Percentiles rank a stretch among this genome's conserved stretches.
Evolutionary conservation across 371 early-diverging fungal species (phyloP).

Genomic region (Mucor sp.): DNA sequence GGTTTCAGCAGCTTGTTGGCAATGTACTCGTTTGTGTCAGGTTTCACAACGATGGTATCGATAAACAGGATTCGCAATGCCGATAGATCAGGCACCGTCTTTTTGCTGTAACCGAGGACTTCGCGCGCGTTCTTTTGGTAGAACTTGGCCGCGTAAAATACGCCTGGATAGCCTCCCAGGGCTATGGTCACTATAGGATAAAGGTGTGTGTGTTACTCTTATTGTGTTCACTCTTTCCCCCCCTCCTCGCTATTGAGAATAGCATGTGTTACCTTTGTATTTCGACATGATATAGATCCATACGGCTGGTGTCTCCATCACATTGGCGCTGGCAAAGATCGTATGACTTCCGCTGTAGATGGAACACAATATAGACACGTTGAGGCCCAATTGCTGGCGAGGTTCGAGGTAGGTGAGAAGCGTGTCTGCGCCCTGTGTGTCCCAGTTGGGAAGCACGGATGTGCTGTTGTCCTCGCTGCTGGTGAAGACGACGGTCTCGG

Average conservation of each 20-base stretch:
- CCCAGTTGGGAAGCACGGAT: conserved; percentile 20
- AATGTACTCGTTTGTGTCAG: conserved; percentile 62
- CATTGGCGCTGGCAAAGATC: conserved; percentile 59
- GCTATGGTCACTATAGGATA: conserved; percentile 62
- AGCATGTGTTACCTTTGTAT: conserved; percentile 38
- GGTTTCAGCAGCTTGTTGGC: conserved; percentile 65
- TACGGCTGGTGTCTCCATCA: conserved; percentile 63
- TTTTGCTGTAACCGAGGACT: conserved; percentile 58
- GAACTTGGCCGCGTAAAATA: conserved; percentile 56
- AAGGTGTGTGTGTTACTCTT: background rate
- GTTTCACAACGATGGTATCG: conserved; percentile 68
- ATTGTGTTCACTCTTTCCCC: background rate
- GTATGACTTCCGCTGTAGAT: conserved; percentile 72
- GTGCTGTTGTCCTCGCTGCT: conserved; percentile 14
- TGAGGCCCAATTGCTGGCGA: conserved; percentile 77
- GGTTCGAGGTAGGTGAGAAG: conserved; percentile 74
- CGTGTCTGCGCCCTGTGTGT: conserved; percentile 40
- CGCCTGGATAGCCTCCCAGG: conserved; percentile 69
- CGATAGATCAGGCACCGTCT: conserved; percentile 61
- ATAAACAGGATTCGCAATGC: conserved; percentile 69
- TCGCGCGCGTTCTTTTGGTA: conserved; percentile 56
- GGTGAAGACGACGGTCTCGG: conserved; percentile 15
- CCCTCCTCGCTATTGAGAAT: background rate
- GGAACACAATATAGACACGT: conserved; percentile 62
- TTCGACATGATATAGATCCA: conserved; percentile 69